phyloP scores from a whole-genome alignment of 306 rosid species.

The Herpetospermum pedunculosum region DNA sequence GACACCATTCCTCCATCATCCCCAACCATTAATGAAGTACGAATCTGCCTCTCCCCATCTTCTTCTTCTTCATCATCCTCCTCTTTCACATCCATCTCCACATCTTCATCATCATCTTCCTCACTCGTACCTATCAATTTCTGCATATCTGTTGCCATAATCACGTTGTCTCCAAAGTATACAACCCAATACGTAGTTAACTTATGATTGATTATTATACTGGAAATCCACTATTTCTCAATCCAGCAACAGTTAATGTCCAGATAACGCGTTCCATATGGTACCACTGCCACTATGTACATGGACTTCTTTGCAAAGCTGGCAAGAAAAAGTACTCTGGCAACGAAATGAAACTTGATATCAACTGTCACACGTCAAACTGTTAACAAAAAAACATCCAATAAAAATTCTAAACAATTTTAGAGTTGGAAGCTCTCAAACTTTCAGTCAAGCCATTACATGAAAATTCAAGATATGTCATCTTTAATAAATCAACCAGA shows the following conservation, averaged over 20 bases:
- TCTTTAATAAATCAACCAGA: not conserved
- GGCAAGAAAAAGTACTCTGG: not conserved
- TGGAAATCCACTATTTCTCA: not conserved
- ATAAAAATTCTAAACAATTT: not conserved
- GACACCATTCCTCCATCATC: slow-evolving; percentile 56
- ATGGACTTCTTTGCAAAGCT: not conserved
- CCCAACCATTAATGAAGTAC: slow-evolving; percentile 33
- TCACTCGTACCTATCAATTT: slow-evolving; percentile 68
- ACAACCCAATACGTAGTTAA: not conserved
- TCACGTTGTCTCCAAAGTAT: not conserved
- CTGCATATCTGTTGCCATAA: slow-evolving; percentile 70
- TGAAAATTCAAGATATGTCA: not conserved
- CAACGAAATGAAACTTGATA: not conserved
- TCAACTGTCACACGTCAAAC: not conserved
- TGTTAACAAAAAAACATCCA: not conserved
- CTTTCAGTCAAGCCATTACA: not conserved
- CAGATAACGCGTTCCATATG: not conserved
- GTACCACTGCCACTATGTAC: not conserved
- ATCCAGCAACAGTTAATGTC: not conserved
- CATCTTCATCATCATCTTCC: slow-evolving; percentile 84
- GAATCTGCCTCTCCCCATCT: slow-evolving; percentile 31
- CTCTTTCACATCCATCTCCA: slow-evolving; percentile 86
- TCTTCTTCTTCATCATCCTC: slow-evolving; percentile 61
- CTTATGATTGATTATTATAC: not conserved
- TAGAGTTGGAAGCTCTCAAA: not conserved